Evolutionary conservation across 176 grass and related monocot genomes (phyloP), one percentile per base, ranked within the genome.

Genomic region (Aegilops longissima): DNA sequence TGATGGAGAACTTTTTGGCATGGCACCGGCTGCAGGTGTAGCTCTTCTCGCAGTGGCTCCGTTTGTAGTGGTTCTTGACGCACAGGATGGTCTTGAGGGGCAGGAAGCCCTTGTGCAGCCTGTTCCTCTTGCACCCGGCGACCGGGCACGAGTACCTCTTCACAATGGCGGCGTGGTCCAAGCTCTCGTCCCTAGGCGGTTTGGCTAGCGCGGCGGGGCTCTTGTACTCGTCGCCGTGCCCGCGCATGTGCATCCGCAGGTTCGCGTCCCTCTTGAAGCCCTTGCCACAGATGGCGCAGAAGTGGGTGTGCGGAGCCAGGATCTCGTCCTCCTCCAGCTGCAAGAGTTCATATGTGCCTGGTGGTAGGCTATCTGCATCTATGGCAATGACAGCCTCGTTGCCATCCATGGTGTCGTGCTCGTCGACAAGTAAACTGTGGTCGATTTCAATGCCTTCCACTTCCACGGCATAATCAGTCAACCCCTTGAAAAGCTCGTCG

Each of bases 61-160:
- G 78, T 54, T 92, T 97, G 88, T 97, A 97, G 84, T 94, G 92
- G 58, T 97, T 97, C 86, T 97, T 97, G 78, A 97, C 86, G 31
- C 92, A 97, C 42, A 94, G 40, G 59, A 94, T 87, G 5, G 92
- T 97, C 81, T 97, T 97, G 78, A 97, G 89, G 24, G 92, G 90
- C 31, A 86, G 90, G 78, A 97, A 97, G 62, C 85, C 94, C 77
- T 91, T 89, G 84, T 97, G 95, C 78, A 91, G 68, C 78, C 87
- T 92, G 84, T 97, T 97, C 13, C 95, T 62, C 84, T 97, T 97
- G 88, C 95, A 97, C 38, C 95, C 92, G 0, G 38, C 39, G 23
- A 91, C 83, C 1, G 95, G 95, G 49, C 95, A 97, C 0, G 95
- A 97, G 44, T 97, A 97, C 73, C 92, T 83, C 86, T 92, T 96